These are phyloP conservation scores for Blastobotrys proliferans DNA, from an alignment of 1,139 yeast species.

Conservation along the genomic window DNA sequence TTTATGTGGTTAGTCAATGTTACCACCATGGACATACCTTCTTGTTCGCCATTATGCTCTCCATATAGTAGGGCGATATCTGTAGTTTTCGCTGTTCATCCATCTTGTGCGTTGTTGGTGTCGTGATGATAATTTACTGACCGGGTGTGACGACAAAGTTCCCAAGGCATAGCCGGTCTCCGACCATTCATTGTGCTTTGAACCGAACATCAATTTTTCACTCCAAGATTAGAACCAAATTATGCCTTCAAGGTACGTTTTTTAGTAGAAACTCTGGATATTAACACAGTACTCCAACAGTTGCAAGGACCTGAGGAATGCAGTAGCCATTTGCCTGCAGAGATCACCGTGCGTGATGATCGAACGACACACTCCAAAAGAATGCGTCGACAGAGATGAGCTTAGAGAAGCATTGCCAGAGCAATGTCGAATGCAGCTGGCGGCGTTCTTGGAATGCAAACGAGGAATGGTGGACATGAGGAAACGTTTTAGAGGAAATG, in stretches of 20 bases:
- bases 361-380: conserved; percentile 83
- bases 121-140: neutral
- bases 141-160: neutral
- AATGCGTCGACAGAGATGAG: conserved; percentile 79
- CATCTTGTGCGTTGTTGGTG: neutral
- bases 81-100: conserved; percentile 11
- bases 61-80: conserved; percentile 22
- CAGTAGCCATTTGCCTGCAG: conserved; percentile 91
- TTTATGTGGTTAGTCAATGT: neutral
- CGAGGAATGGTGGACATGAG: conserved; percentile 55
- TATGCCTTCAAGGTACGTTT: conserved; percentile 25
- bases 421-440: conserved; percentile 77
- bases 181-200: neutral
- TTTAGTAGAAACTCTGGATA: neutral
- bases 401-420: conserved; percentile 76
- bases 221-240: neutral
- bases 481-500: conserved; percentile 91
- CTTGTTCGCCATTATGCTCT: conserved; percentile 20
- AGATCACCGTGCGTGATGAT: conserved; percentile 94
- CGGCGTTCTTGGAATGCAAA: conserved; percentile 84
- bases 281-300: conserved; percentile 37
- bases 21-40: conserved; percentile 13
- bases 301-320: conserved; percentile 89
- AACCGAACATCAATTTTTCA: neutral
- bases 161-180: neutral